Base-by-base conservation (phyloP, 1,284 basidiomycete species). In the Heterobasidion irregulare region DNA sequence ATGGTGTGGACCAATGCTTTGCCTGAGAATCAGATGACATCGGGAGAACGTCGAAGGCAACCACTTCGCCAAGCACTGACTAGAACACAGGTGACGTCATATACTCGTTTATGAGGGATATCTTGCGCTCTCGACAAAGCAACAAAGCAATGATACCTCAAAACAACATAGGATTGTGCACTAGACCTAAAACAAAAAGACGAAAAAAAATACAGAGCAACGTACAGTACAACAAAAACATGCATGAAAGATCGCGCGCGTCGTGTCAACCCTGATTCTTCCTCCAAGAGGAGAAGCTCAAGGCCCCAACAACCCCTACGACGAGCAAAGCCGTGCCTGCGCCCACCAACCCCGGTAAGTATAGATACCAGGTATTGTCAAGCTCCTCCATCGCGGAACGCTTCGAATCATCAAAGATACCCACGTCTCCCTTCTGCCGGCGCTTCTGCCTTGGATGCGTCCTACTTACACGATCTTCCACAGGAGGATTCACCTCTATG, bases 321-420 rank as follows among this genome's bases (percentile, higher is more conserved):
- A 89, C 83, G 46, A 90, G 73, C 58, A 90, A 64, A 47, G 88
- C 87, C 16, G 87, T 89, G 10, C 88, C 88, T 35, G 87, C 88
- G 19, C 87, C 88, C 2, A 90, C 80, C 58, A 90, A 67, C 19
- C 84, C 80, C 3, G 88, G 88, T 45, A 90, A 70, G 60, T 87
- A 86, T 54, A 89, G 63, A 62, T 88, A 89, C 87, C 87, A 90
- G 33, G 84, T 76, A 69, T 74, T 78, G 56, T 87, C 85, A 36
- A 85, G 71, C 35, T 82, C 81, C 19, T 80, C 78, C 52, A 64
- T 65, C 35, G 52, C 53, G 26, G 57, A 55, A 43, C 57, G 49
- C 45, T 58, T 53, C 43, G 62, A 56, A 15, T 54, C 47, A 7
- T 56, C 56, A 35, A 53, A 43, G 15, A 54, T 65, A 57, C 75